A percentile compares a stretch with the other conserved stretches of the same genome.
These are phyloP conservation scores for Tirmania nivea DNA, from an alignment of 495 filamentous ascomycete genomes.

Conservation along the genomic window DNA sequence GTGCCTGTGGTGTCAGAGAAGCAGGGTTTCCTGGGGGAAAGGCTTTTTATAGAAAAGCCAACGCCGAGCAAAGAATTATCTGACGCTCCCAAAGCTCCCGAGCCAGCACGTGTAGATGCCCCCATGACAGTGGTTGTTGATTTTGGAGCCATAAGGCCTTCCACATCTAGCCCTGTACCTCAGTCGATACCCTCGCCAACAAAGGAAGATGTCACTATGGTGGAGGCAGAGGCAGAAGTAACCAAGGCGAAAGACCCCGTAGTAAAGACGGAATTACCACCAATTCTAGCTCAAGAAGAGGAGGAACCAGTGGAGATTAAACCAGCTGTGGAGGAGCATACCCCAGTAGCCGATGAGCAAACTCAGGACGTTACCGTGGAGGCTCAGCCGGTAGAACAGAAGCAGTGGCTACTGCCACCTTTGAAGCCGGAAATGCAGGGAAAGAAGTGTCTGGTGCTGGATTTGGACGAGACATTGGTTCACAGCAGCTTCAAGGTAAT, in stretches of 20 bases:
- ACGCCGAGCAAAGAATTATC: no score
- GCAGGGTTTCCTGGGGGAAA: no score
- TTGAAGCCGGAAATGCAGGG: constrained; percentile 54
- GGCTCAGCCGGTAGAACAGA: constrained; percentile 26
- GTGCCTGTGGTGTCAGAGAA: no score
- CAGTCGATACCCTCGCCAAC: neutral
- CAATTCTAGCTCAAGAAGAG: neutral
- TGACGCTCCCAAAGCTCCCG: no score
- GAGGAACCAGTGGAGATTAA: neutral
- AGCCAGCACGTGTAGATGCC: no score
- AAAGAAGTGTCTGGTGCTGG: constrained; percentile 83
- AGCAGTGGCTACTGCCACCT: constrained; percentile 61
- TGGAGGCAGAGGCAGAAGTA: neutral
- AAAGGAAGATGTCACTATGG: neutral
- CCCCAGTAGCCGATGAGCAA: constrained; percentile 7
- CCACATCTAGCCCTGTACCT: neutral
- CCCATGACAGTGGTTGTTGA: neutral
- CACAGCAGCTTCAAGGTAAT: constrained; percentile 97
- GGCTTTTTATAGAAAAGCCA: no score
- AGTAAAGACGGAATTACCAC: no score
- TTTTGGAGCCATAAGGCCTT: neutral
- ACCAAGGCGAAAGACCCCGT: neutral
- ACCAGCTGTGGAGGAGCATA: neutral
- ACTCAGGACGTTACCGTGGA: constrained; percentile 19
- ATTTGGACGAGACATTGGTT: constrained; percentile 94